Base-by-base conservation (phyloP, 495 filamentous ascomycete species). In the Trichoderma erinaceum region DNA sequence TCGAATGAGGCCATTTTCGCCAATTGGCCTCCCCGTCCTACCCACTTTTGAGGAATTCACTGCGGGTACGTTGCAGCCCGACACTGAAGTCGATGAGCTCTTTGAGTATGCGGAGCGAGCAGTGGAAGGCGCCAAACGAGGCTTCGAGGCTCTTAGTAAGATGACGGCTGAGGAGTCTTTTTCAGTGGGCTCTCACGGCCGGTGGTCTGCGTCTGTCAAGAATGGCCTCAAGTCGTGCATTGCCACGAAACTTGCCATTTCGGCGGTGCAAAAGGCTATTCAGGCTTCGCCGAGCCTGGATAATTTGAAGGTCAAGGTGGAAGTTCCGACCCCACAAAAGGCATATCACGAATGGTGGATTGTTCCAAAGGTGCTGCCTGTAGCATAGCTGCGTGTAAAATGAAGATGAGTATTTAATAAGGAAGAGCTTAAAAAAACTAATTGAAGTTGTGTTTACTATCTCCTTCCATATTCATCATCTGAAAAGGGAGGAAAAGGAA, bases 1-100 rank as follows among this genome's bases (percentile, higher is more conserved):
- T 3, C 89, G 95, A 44, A 95, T 97, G 92, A 94, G 92, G 72
- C 92, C 92, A 0, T 97, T 96, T 69, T 78, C 88, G 8, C 73
- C 78, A 6, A 86, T 97, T 50, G 81, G 83, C 25, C 77, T 92
- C 11, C 92, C 92, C 0, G 86, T 88, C 69, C 78, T 93, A n/a
- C 86, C 89, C 0, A 79, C 87, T 0, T 92, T 83, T 67, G 84
- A 87, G 5, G 83, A 87, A 27, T 91, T 90, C 71, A 72, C 70
- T 32, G 68, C 67, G 12, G 73, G 78, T 21, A 77, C 80, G 12
- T 69, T 73, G 11, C 79, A 80, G 67, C 73, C 75, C 1, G 75
- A 81, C 23, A 75, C 73, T 16, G 35, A 75, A 21, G 80, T 76
- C 3, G 52, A 71, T 0, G 74, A 77, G 4, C 68, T 93, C 10